Evolutionary conservation across 257 asterid genomes (phyloP), one percentile per base, ranked within the genome.

Genomic region (Avicennia marina): DNA sequence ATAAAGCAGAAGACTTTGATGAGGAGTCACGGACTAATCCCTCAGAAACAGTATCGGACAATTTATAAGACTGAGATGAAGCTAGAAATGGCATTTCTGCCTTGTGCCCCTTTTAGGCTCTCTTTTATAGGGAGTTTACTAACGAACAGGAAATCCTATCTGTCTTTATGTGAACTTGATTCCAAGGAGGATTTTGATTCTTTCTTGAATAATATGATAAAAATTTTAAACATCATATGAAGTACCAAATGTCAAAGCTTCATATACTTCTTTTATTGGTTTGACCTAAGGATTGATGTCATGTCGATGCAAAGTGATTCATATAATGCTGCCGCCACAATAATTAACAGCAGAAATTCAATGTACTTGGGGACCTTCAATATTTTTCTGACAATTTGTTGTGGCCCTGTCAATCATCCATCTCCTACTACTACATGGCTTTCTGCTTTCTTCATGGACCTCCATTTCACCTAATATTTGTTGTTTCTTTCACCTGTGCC

Each of bases 211-310:
- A 13, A 56, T 61, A 61, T 33, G 53, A 47, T 42, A 32, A 2
- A 24, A 46, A 8, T 29, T 29, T 29, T 29, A n/a, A 15, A 43
- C 56, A 48, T 58, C 46, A 60, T 27, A n/a, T 64, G 36, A 63
- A 45, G 60, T 43, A 18, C 26, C 17, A 12, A 18, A 42, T 21
- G 55, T 32, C 66, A 51, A 54, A 25, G n/a, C 16, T 32, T 18
- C 15, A 67, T 34, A 39, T 17, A 26, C 6, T 42, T 36, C 26
- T 72, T 63, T 42, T 53, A 49, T 65, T 62, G 53, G 73, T 34
- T 74, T 36, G 71, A 75, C 67, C 72, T 64, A 51, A 64, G 76
- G 45, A 50, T 78, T 72, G 80, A 76, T 71, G 81, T 66, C 67
- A 71, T 64, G 52, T 9, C 11, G 22, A 25, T 27, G 55, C 63